Conservation (phyloP, 1,284 basidiomycete genomes). For the Cerrena zonata region DNA sequence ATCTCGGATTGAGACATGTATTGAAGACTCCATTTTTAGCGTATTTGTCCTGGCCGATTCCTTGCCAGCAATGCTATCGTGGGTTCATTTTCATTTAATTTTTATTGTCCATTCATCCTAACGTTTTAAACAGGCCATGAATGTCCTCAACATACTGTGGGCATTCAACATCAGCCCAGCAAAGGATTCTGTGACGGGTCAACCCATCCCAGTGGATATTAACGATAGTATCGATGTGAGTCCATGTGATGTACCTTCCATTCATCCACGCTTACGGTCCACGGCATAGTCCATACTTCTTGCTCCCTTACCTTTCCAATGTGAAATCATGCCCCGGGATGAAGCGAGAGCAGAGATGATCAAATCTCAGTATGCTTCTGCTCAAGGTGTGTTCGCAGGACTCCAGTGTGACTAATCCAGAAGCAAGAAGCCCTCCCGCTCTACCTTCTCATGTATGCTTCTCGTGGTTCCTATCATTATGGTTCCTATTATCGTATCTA, state of each 20-base stretch:
- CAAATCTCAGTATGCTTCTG: not conserved
- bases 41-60: constrained; percentile 19
- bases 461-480: too few relatives aligned
- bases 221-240: constrained; percentile 1
- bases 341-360: constrained; percentile 4
- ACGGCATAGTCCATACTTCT: not conserved
- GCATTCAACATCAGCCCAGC: constrained; percentile 9
- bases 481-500: too few relatives aligned
- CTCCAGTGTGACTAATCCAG: not conserved
- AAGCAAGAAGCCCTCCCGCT: not conserved
- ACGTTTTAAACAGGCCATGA: constrained; percentile 4
- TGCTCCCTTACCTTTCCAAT: constrained; percentile 6
- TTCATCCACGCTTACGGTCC: not conserved
- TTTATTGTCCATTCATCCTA: not conserved
- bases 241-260: not conserved
- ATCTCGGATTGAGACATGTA: not conserved
- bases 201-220: constrained; percentile 1
- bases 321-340: constrained; percentile 3
- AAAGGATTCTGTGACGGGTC: constrained; percentile 5
- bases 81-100: not conserved
- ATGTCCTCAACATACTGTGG: constrained; percentile 12
- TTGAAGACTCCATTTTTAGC: constrained; percentile 1
- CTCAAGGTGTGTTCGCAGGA: not conserved
- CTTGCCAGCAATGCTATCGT: constrained; percentile 16
- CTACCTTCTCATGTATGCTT: not conserved